Evolutionary conservation across 495 filamentous ascomycete genomes (phyloP).

Genomic region (Penicilliopsis zonata): DNA sequence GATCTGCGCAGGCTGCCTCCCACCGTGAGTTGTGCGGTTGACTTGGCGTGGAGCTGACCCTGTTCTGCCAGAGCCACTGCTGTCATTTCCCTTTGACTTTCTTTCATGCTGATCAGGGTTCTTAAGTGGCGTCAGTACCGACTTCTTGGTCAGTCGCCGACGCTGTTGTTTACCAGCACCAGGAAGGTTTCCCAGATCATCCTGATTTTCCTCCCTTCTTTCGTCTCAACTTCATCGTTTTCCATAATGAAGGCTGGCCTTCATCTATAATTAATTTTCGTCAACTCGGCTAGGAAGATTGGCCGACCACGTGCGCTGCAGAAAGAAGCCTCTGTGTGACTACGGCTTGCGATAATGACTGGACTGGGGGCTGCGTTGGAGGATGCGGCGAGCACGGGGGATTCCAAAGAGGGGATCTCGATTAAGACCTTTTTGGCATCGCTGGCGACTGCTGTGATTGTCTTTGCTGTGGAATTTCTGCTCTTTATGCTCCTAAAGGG

Average conservation of each 20-base stretch:
- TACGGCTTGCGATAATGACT: constrained; percentile 17
- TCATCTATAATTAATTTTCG: no score
- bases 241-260: no score
- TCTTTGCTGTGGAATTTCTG: constrained; percentile 69
- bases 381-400: constrained; percentile 25
- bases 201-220: no score
- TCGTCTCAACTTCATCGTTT: no score
- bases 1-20: constrained; percentile 15
- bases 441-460: constrained; percentile 51
- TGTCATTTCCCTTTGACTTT: constrained; percentile 6
- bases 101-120: no score
- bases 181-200: no score
- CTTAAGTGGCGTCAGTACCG: no score
- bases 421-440: constrained; percentile 61
- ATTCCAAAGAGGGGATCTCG: constrained; percentile 33
- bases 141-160: no score
- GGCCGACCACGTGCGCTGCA: background rate
- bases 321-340: background rate
- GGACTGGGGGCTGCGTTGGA: constrained; percentile 26
- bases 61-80: constrained; percentile 6
- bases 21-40: constrained; percentile 7
- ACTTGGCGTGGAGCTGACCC: constrained; percentile 7
- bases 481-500: constrained; percentile 68
- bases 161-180: no score
- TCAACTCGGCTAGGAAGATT: no score